A percentile compares a stretch with the other conserved stretches of the same genome.
These are phyloP conservation scores for Alternaria arborescens DNA, from an alignment of 2,329 filamentous ascomycete species.

Conservation along the genomic window DNA sequence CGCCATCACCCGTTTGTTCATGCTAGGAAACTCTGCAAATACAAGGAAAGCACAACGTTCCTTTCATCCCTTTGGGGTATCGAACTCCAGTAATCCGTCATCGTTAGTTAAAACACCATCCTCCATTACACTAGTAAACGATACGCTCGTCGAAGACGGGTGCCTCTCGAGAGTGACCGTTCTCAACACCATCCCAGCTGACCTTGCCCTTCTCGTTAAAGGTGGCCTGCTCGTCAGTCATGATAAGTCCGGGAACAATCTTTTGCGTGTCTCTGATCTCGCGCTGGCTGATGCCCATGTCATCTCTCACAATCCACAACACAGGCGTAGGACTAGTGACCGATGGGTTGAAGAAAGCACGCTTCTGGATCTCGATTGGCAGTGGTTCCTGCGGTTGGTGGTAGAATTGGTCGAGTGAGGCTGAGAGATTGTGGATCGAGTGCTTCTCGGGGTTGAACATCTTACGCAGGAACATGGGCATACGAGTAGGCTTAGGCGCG, in stretches of 20 bases:
- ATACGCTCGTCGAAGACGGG: slow-evolving; percentile 54
- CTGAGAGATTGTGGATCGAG: slow-evolving; percentile 39
- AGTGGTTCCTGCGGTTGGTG: slow-evolving; percentile 43
- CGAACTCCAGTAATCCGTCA: slow-evolving; percentile 1
- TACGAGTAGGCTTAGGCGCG: slow-evolving; percentile 36
- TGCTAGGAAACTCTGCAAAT: background rate
- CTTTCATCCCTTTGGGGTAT: slow-evolving; percentile 3
- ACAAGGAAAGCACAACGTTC: background rate
- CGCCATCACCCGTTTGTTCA: background rate
- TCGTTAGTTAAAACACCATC: background rate
- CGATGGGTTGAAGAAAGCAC: slow-evolving; percentile 56
- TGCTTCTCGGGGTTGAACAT: slow-evolving; percentile 48
- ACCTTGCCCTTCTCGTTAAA: slow-evolving; percentile 58
- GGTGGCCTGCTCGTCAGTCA: slow-evolving; percentile 56
- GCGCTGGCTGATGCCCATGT: slow-evolving; percentile 54
- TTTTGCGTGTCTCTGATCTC: slow-evolving; percentile 54
- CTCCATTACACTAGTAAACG: slow-evolving; percentile 44
- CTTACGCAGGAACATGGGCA: slow-evolving; percentile 43
- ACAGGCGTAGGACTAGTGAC: slow-evolving; percentile 55
- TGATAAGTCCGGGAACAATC: slow-evolving; percentile 48
- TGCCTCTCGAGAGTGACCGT: slow-evolving; percentile 52
- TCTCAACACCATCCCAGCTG: slow-evolving; percentile 52
- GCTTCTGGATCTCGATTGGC: slow-evolving; percentile 47
- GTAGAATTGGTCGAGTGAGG: slow-evolving; percentile 46
- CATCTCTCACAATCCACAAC: slow-evolving; percentile 58